Conservation (phyloP, 2,329 filamentous ascomycete genomes). For the Colletotrichum melonis region DNA sequence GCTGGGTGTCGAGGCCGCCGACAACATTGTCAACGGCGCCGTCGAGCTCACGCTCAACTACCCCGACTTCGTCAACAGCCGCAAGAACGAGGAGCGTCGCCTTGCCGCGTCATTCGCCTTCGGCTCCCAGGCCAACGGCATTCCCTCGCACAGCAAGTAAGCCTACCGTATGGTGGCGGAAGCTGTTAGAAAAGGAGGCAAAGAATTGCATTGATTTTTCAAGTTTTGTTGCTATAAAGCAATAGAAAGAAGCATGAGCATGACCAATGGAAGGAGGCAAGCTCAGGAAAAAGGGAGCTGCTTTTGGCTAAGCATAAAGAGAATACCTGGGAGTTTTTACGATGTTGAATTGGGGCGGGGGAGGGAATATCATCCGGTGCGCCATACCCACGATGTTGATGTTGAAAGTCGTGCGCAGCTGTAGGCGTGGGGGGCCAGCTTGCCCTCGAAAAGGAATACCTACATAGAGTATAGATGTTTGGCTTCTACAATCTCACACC, state of each 20-base stretch:
- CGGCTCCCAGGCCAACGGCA: slow-evolving; percentile 45
- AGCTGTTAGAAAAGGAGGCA: neutral
- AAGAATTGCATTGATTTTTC: neutral
- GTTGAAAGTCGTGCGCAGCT: slow-evolving; percentile 30
- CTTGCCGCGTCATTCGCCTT: slow-evolving; percentile 62
- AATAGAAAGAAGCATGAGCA: slow-evolving; percentile 21
- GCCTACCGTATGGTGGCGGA: neutral
- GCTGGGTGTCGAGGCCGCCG: slow-evolving; percentile 93
- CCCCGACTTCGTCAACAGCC: slow-evolving; percentile 92
- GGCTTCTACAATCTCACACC: neutral
- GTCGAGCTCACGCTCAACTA: slow-evolving; percentile 96
- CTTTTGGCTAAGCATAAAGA: slow-evolving; percentile 30
- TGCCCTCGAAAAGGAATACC: slow-evolving; percentile 6
- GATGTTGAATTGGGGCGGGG: slow-evolving; percentile 17
- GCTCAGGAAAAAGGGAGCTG: neutral
- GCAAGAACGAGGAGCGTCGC: slow-evolving; percentile 75
- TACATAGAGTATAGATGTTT: slow-evolving; percentile 28
- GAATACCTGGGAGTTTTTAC: slow-evolving; percentile 35
- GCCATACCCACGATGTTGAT: slow-evolving; percentile 32
- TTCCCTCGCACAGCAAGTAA: slow-evolving; percentile 48
- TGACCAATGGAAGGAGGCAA: slow-evolving; percentile 14
- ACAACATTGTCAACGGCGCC: slow-evolving; percentile 89
- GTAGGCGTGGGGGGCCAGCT: slow-evolving; percentile 3
- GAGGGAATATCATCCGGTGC: slow-evolving; percentile 12
- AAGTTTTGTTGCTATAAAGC: slow-evolving; percentile 17